Conservation (phyloP, 192 early-diverging fungal genomes). For the Umbelopsis sp. region DNA sequence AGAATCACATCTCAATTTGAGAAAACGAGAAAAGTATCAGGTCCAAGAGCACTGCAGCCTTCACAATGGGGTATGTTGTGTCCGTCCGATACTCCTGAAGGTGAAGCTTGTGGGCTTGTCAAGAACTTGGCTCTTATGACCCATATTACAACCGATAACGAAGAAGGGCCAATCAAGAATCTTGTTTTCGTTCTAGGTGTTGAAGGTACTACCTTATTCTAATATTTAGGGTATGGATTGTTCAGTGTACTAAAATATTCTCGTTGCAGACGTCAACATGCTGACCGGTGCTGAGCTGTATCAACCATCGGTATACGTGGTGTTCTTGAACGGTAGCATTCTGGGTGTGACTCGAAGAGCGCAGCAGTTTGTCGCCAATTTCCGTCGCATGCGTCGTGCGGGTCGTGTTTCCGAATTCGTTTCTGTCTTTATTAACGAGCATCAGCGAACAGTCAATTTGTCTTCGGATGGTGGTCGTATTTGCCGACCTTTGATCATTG, state of each 20-base stretch:
- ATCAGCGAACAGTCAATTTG: constrained; percentile 86
- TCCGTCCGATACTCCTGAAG: constrained; percentile 97
- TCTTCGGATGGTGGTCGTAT: constrained; percentile 94
- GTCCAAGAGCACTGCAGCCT: constrained; percentile 94
- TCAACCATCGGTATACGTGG: constrained; percentile 74
- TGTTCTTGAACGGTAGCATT: constrained; percentile 93
- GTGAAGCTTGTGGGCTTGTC: constrained; percentile 96
- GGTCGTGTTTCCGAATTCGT: constrained; percentile 92
- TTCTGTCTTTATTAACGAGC: constrained; percentile 83
- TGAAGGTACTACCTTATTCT: constrained; percentile 50
- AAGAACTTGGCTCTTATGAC: constrained; percentile 99
- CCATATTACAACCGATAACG: constrained; percentile 95
- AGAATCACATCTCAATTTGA: constrained; percentile 96
- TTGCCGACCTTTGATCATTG: constrained; percentile 95
- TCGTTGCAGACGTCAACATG: constrained; percentile 73
- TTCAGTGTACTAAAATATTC: too few relatives aligned
- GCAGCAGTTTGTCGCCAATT: constrained; percentile 82
- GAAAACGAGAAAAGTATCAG: constrained; percentile 96
- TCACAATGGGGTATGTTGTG: constrained; percentile 99
- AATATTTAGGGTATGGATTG: neutral
- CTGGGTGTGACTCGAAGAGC: constrained; percentile 86
- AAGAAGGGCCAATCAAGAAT: constrained; percentile 76
- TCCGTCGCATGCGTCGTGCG: constrained; percentile 83
- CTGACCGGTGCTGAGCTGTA: constrained; percentile 90
- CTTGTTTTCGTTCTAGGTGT: constrained; percentile 88